phyloP scores from a whole-genome alignment of 495 filamentous ascomycete species.

The Tuber calosporum region DNA sequence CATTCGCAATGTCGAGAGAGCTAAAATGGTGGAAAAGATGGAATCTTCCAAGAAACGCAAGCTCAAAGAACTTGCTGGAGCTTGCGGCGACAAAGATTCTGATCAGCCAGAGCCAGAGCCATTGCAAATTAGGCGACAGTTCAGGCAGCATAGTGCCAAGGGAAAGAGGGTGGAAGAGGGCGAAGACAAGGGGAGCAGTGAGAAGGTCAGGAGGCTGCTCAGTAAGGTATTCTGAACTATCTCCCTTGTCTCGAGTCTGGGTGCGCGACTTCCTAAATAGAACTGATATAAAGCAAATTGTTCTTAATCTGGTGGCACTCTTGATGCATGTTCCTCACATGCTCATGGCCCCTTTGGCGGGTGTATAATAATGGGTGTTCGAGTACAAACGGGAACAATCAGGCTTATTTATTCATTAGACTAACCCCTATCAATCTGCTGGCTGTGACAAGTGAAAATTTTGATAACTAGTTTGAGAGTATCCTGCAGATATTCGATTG shows the following conservation, averaged over 20 bases:
- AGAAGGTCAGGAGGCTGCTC: slow-evolving; percentile 67
- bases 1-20: slow-evolving; percentile 64
- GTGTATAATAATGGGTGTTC: not conserved
- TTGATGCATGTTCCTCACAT: not conserved
- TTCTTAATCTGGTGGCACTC: not conserved
- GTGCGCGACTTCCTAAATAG: not conserved
- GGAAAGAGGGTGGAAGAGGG: slow-evolving; percentile 48
- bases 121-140: slow-evolving; percentile 51
- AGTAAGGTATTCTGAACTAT: slow-evolving; percentile 65
- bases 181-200: slow-evolving; percentile 49
- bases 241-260: not conserved
- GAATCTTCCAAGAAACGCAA: slow-evolving; percentile 55
- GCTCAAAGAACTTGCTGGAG: slow-evolving; percentile 38
- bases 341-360: not conserved
- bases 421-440: not conserved
- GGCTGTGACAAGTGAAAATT: not conserved
- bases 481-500: not conserved
- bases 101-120: slow-evolving; percentile 35
- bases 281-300: not conserved
- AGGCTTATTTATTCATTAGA: not conserved
- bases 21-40: slow-evolving; percentile 66
- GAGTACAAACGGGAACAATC: not conserved
- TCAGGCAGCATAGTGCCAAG: slow-evolving; percentile 63
- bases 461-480: not conserved
- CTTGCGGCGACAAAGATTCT: slow-evolving; percentile 30